Evolutionary conservation across 805 yeast species (phyloP), one percentile per base, ranked within the genome.

Genomic region (Wickerhamomyces rabaulensis): DNA sequence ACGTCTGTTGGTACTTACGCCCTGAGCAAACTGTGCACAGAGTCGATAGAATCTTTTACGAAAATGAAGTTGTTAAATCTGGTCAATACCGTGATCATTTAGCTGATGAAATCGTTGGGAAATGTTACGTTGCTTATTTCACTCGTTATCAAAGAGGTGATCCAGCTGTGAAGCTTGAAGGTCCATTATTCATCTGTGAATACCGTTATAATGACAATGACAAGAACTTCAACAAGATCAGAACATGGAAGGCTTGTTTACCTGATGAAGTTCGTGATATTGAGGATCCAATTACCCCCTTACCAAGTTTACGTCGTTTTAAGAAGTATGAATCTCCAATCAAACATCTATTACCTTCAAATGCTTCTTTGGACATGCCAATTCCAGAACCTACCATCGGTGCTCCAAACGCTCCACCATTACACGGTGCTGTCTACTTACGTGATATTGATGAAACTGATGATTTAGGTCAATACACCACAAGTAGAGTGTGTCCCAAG

Each of bases 1-100:
- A 94, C 63, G 96, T 88, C 36, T 94, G 98, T 71, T 94, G 98
- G 99, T 94, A 92, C 67, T 85, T 88, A 60, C 80, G 98, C 56
- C 97, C 99, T 1, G 98, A 94, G 64, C 97, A 95, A 74, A 94
- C 99, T 0, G 95, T 94, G 40, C 99, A 94, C 66, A 78, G 95
- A 56, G 84, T 76, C 39, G 98, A 94, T 67, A 75, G 96, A 60
- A 68, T 90, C 46, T 94, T 94, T 64, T 88, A 87, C 68, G 89
- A 84, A 55, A 90, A 94, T 63, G 99, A 94, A 69, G 98, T 94
- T 31, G 89, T 92, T 66, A 94, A 94, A 67, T 85, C 97, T 2
- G 97, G 97, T 41, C 97, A 92, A 70, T 94, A 92, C 68, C 79
- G 97, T 62, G 97, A 94, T 65, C 99, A 94, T 66, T 69, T 82